These are phyloP conservation scores for Berberis thunbergii DNA, from an alignment of 164 flowering plant species.

Conservation along the genomic window DNA sequence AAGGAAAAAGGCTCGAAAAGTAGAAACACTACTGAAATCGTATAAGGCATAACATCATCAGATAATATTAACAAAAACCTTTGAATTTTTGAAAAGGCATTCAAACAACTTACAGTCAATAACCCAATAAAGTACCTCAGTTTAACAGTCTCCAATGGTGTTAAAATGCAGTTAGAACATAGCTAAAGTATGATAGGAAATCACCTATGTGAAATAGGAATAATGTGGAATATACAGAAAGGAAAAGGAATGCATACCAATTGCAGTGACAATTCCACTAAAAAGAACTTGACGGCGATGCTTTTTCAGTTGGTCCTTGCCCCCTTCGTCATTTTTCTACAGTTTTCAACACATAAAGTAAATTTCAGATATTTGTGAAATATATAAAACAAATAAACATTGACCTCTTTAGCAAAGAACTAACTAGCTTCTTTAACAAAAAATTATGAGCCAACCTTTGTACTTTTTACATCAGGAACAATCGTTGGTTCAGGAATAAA, in stretches of 20 bases:
- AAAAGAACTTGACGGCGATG: conserved; percentile 85
- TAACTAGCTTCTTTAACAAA: background rate
- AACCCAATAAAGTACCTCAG: too few relatives aligned
- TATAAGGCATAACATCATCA: too few relatives aligned
- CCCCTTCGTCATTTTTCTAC: conserved; percentile 52
- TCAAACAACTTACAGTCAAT: too few relatives aligned
- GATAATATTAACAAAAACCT: too few relatives aligned
- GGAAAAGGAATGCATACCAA: conserved; percentile 38
- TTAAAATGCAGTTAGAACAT: too few relatives aligned
- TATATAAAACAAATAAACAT: background rate
- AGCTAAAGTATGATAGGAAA: background rate
- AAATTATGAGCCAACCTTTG: conserved; percentile 37
- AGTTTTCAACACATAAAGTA: conserved; percentile 5
- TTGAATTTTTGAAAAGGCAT: too few relatives aligned
- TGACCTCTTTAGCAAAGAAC: background rate
- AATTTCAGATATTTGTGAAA: background rate
- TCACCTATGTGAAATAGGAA: background rate
- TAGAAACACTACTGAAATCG: too few relatives aligned
- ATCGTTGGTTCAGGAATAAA: conserved; percentile 89
- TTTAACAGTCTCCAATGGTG: too few relatives aligned
- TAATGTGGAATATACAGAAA: background rate
- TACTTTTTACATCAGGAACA: conserved; percentile 43
- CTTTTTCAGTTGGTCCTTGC: conserved; percentile 76
- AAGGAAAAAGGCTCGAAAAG: too few relatives aligned
- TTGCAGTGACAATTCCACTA: conserved; percentile 91